Evolutionary conservation across 148 eudicot genomes (phyloP).

Genomic region (Camellia granthamiana): DNA sequence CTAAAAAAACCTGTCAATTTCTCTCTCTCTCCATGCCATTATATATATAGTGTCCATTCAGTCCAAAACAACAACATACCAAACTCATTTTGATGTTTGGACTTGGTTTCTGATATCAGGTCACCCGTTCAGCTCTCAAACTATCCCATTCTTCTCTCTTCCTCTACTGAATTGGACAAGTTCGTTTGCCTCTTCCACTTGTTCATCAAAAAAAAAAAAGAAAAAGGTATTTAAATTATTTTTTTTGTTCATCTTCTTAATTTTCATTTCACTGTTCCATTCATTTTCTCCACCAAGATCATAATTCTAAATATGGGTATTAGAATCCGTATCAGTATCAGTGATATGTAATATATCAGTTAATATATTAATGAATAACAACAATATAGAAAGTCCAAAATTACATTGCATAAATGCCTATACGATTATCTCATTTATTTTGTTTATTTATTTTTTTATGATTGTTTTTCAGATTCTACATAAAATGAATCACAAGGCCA

Average conservation of each 20-base stretch:
- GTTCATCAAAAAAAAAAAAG: too few relatives aligned
- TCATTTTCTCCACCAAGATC: not conserved
- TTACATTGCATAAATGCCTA: too few relatives aligned
- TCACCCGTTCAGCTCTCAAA: too few relatives aligned
- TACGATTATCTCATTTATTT: too few relatives aligned
- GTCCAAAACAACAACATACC: not conserved
- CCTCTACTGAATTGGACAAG: too few relatives aligned
- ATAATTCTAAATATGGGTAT: not conserved
- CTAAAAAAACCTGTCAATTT: not conserved
- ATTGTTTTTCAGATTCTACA: not conserved
- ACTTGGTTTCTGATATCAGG: not conserved
- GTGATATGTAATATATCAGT: too few relatives aligned
- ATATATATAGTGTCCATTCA: not conserved
- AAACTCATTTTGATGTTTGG: not conserved
- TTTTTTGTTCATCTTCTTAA: too few relatives aligned
- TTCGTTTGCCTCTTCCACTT: too few relatives aligned
- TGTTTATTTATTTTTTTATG: not conserved
- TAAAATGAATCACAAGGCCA: not conserved
- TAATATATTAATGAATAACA: too few relatives aligned
- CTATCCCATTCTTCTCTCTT: too few relatives aligned
- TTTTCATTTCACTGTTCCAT: not conserved
- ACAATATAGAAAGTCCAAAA: too few relatives aligned
- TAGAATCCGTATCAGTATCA: not conserved
- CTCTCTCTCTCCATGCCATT: not conserved
- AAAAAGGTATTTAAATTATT: too few relatives aligned